Evolutionary conservation across 2,329 filamentous ascomycete genomes (phyloP).

Genomic region (Aureobasidium sp.): DNA sequence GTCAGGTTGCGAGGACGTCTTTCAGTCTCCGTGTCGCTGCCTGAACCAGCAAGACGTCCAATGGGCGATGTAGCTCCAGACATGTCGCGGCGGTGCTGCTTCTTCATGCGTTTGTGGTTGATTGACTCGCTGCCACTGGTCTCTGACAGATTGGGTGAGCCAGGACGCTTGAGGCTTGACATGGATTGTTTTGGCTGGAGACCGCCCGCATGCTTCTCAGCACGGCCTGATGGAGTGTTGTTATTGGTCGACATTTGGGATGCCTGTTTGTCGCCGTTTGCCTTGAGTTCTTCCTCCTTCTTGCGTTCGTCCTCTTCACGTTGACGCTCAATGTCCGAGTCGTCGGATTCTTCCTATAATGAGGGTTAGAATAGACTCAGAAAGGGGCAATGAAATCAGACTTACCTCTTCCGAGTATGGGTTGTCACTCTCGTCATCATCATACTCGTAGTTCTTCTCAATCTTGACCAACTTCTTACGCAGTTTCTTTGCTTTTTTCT

Average conservation of each 20-base stretch:
- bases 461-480: constrained; percentile 76
- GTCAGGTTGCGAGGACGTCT: constrained; percentile 54
- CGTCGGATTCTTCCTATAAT: constrained; percentile 49
- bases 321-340: constrained; percentile 59
- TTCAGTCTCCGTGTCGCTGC: constrained; percentile 62
- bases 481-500: constrained; percentile 66
- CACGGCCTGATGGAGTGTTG: constrained; percentile 57
- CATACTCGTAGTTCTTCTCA: constrained; percentile 82
- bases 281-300: constrained; percentile 45
- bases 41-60: constrained; percentile 45
- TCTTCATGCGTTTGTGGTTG: constrained; percentile 55
- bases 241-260: constrained; percentile 57
- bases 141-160: constrained; percentile 81
- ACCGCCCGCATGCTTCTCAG: constrained; percentile 43
- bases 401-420: constrained; percentile 16
- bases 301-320: constrained; percentile 52
- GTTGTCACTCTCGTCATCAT: constrained; percentile 48
- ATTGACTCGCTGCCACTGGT: constrained; percentile 86
- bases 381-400: constrained; percentile 16
- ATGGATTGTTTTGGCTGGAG: constrained; percentile 47
- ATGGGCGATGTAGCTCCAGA: constrained; percentile 25
- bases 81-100: constrained; percentile 49
- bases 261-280: constrained; percentile 35
- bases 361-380: background rate
- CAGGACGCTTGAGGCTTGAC: constrained; percentile 65